Evolutionary conservation across 1,284 basidiomycete species (phyloP).

Genomic region (Leucoagaricus sp.): DNA sequence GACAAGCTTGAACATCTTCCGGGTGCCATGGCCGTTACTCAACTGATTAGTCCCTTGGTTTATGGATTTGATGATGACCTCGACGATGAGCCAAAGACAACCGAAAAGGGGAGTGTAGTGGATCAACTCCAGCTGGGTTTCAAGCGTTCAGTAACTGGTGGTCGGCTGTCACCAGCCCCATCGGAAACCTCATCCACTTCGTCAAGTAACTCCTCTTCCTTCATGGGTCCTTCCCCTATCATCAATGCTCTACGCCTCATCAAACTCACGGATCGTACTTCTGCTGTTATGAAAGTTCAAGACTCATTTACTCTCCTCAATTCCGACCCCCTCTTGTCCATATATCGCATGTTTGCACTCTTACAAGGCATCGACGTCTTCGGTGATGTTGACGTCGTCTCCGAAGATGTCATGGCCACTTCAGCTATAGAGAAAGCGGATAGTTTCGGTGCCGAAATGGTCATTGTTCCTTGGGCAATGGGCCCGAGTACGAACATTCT

Average conservation of each 20-base stretch:
- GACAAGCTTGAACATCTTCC: constrained; percentile 89
- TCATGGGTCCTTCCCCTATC: constrained; percentile 18
- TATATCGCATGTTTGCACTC: constrained; percentile 81
- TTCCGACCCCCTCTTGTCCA: constrained; percentile 80
- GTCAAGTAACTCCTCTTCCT: background rate
- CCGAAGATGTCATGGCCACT: constrained; percentile 62
- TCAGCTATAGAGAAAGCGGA: constrained; percentile 70
- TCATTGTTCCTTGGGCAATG: constrained; percentile 12
- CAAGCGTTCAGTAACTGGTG: background rate
- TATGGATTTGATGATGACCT: constrained; percentile 8
- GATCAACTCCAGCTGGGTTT: background rate
- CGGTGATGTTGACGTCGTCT: constrained; percentile 9
- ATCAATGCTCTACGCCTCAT: constrained; percentile 83
- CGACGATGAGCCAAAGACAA: constrained; percentile 3
- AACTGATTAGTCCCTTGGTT: constrained; percentile 53
- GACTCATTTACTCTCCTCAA: constrained; percentile 69
- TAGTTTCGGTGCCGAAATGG: constrained; percentile 29
- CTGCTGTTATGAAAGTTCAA: constrained; percentile 87
- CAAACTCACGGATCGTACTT: constrained; percentile 90
- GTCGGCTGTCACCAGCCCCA: background rate
- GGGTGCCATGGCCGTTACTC: constrained; percentile 69
- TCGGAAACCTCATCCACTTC: background rate
- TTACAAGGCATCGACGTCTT: constrained; percentile 8
- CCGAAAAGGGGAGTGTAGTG: background rate
- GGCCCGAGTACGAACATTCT: background rate